Evolutionary conservation across 306 rosid species (phyloP).

Genomic region (Vicia villosa): DNA sequence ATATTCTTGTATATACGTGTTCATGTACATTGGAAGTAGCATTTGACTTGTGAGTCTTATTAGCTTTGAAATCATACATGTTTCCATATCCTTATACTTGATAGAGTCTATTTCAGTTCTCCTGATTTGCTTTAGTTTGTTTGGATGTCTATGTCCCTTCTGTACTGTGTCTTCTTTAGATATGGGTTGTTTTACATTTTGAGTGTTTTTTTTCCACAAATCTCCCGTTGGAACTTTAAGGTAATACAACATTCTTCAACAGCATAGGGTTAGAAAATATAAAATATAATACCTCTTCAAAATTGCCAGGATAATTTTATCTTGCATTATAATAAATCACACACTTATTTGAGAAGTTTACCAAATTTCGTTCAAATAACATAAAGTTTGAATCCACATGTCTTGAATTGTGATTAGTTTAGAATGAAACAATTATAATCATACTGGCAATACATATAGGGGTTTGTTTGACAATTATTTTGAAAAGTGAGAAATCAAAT

Average conservation of each 20-base stretch:
- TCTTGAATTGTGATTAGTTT: too few species aligned
- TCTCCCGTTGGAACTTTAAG: neutral
- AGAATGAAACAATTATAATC: too few species aligned
- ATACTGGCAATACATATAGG: too few species aligned
- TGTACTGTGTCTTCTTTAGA: neutral
- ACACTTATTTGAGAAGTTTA: too few species aligned
- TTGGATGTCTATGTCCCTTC: neutral
- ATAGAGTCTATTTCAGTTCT: neutral
- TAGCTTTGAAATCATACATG: neutral
- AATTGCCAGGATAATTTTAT: neutral
- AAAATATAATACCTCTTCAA: neutral
- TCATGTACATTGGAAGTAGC: constrained; percentile 12
- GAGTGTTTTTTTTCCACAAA: neutral
- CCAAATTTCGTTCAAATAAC: too few species aligned
- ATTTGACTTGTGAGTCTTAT: neutral
- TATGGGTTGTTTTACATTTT: neutral
- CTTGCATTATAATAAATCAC: neutral
- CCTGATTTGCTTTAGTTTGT: neutral
- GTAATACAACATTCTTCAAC: neutral
- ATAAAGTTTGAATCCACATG: too few species aligned
- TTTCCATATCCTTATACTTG: neutral
- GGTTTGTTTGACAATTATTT: too few species aligned
- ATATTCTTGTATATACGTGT: neutral
- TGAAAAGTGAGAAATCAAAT: too few species aligned
- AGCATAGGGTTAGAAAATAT: neutral